These are phyloP conservation scores for Irpex rosettiformis DNA, from an alignment of 1,284 basidiomycete species.

Conservation along the genomic window DNA sequence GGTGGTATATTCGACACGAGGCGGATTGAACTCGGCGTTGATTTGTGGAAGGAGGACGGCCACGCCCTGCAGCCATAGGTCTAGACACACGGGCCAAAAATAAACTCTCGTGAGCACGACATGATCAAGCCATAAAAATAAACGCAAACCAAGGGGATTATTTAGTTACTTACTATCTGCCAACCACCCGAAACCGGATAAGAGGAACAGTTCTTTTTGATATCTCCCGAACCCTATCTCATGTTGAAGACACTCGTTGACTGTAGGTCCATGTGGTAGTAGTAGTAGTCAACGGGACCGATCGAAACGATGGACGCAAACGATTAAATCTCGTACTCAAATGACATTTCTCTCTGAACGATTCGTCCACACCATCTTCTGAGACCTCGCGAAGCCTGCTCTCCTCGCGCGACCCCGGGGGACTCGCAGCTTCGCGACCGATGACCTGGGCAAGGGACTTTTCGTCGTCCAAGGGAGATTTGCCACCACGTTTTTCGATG, in stretches of 20 bases:
- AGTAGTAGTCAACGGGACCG: too few species aligned
- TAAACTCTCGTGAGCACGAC: background rate
- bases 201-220: background rate
- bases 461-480: background rate
- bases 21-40: background rate
- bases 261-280: background rate
- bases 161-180: conserved; percentile 1
- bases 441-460: background rate
- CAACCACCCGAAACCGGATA: background rate
- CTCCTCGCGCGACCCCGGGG: background rate
- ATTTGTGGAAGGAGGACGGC: conserved; percentile 1
- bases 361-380: background rate
- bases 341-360: background rate
- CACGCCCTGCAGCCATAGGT: conserved; percentile 1
- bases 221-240: conserved; percentile 1
- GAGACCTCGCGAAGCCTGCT: background rate
- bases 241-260: background rate
- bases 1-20: conserved; percentile 3
- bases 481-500: background rate
- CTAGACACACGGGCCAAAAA: background rate
- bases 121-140: background rate
- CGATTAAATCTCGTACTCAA: background rate
- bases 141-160: background rate
- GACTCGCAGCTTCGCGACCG: background rate
- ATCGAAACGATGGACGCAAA: background rate